Percentiles rank a stretch among this genome's conserved stretches.
Evolutionary conservation across 2,329 filamentous ascomycete species (phyloP).

Genomic region (Clarireedia monteithiana): DNA sequence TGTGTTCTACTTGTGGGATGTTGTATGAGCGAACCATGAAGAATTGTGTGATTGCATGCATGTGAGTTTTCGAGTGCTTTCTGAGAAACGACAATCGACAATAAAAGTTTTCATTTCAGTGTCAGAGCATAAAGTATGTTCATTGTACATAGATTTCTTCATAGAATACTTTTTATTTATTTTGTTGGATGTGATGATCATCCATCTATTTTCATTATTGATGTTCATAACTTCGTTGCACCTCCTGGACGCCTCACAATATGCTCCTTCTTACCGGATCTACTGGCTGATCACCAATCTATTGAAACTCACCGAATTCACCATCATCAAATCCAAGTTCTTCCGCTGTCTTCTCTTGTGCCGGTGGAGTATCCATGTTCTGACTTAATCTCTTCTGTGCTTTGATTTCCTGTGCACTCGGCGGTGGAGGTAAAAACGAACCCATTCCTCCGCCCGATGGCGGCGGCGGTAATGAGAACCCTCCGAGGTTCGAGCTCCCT

Average conservation of each 20-base stretch:
- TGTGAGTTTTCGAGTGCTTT: too few relatives aligned
- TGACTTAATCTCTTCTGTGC: conserved; percentile 47
- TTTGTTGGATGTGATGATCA: too few relatives aligned
- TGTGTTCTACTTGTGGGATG: not conserved
- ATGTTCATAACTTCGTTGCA: not conserved
- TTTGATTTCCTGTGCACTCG: conserved; percentile 53
- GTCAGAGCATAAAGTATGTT: not conserved
- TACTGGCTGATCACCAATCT: not conserved
- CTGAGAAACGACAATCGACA: not conserved
- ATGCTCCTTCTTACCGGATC: not conserved
- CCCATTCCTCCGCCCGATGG: conserved; percentile 27
- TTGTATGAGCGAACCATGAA: not conserved
- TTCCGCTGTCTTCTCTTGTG: conserved; percentile 34
- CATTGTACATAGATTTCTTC: not conserved
- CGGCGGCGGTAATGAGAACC: conserved; percentile 68
- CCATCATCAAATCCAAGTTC: conserved; percentile 81
- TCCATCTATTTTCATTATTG: not conserved
- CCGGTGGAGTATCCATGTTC: conserved; percentile 38
- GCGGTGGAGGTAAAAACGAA: conserved; percentile 57
- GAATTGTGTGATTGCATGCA: too few relatives aligned
- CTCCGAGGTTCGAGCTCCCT: conserved; percentile 18
- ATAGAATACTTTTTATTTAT: not conserved
- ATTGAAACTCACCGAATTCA: conserved; percentile 73
- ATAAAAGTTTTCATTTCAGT: not conserved
- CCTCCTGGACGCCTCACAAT: not conserved